Evolutionary conservation across 257 asterid species (phyloP).

Genomic region (Osmanthus fragrans): DNA sequence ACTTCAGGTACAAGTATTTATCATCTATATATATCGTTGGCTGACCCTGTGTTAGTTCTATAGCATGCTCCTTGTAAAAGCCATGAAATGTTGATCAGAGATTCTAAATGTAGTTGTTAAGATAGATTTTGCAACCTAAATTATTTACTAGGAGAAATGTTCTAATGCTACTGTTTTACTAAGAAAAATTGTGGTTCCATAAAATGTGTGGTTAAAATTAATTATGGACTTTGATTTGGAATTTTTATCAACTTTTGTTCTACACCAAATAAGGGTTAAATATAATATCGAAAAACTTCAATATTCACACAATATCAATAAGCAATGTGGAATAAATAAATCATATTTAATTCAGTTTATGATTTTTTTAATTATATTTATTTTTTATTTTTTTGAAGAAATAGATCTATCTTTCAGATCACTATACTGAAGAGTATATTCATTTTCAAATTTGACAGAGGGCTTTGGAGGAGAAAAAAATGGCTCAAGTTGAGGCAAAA

Average conservation of each 20-base stretch:
- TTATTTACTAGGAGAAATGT: not conserved
- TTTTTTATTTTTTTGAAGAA: not conserved
- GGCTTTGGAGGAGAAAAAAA: conserved; percentile 70
- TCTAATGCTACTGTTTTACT: conserved; percentile 1
- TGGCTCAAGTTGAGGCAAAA: conserved; percentile 55
- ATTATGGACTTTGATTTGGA: too few relatives aligned
- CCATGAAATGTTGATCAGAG: not conserved
- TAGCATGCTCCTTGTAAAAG: conserved; percentile 2
- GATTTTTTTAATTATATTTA: not conserved
- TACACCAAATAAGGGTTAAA: not conserved
- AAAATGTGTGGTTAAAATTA: too few relatives aligned
- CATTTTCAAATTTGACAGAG: conserved; percentile 42
- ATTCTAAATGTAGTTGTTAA: not conserved
- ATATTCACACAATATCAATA: not conserved
- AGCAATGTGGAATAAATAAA: not conserved
- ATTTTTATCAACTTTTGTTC: too few relatives aligned
- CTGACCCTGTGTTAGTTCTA: not conserved
- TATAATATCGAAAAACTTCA: not conserved
- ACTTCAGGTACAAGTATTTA: conserved; percentile 66
- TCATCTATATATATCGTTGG: not conserved
- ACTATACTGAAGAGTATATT: not conserved
- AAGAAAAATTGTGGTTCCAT: not conserved
- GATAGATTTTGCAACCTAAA: not conserved
- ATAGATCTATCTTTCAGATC: not conserved
- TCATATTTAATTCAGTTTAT: not conserved